Percentiles rank a stretch among this genome's conserved stretches.
phyloP scores from a whole-genome alignment of 2,329 filamentous ascomycete species.

The Pyrenochaeta sp. region DNA sequence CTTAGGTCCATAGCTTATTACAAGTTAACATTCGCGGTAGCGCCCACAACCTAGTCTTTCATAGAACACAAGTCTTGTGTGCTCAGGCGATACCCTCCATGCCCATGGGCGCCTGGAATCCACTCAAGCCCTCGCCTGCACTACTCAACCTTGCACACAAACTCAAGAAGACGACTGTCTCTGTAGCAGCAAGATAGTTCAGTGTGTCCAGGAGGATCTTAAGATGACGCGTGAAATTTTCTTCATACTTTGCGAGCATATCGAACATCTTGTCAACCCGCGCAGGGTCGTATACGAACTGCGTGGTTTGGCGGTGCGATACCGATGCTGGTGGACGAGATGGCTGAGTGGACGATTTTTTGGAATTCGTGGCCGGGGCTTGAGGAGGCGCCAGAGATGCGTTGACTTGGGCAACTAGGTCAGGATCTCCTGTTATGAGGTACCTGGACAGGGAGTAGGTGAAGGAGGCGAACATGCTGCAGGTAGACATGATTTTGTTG shows the following conservation, averaged over 20 bases:
- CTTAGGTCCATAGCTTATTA: too few relatives aligned
- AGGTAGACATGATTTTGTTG: conserved; percentile 95
- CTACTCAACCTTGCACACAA: conserved; percentile 84
- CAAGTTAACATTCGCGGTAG: too few relatives aligned
- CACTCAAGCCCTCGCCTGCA: conserved; percentile 72
- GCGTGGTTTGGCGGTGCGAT: conserved; percentile 33
- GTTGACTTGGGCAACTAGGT: conserved; percentile 68
- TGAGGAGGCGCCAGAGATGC: conserved; percentile 58
- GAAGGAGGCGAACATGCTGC: conserved; percentile 91
- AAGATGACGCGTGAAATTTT: conserved; percentile 89
- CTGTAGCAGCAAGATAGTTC: conserved; percentile 96
- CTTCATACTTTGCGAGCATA: conserved; percentile 89
- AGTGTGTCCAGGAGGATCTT: conserved; percentile 94
- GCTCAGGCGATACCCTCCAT: conserved; percentile 28
- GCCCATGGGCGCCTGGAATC: conserved; percentile 33
- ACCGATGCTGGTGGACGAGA: conserved; percentile 16
- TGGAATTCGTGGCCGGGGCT: conserved; percentile 2
- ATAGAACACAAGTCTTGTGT: too few relatives aligned
- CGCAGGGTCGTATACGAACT: conserved; percentile 63
- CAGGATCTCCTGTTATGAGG: conserved; percentile 82
- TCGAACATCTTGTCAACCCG: conserved; percentile 82
- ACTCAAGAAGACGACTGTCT: conserved; percentile 92
- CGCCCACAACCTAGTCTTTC: not conserved
- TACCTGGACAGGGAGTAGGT: conserved; percentile 86
- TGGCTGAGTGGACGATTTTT: conserved; percentile 16